Base-by-base conservation (phyloP, 1,284 basidiomycete genomes). In the Ustilago shanxiensis region DNA sequence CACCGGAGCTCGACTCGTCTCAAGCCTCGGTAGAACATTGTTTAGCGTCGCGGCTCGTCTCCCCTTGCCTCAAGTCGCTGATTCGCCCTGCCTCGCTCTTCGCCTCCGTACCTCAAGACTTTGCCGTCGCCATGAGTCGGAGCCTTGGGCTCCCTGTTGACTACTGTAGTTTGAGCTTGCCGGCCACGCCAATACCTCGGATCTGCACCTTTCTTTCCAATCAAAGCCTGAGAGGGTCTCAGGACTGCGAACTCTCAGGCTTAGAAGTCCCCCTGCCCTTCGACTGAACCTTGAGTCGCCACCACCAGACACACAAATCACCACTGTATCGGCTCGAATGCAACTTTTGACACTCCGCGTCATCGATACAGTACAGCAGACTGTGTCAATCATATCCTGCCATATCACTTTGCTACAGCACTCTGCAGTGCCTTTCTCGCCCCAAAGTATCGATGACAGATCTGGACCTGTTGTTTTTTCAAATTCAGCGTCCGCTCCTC, bases 161-260 rank as follows among this genome's bases (percentile, higher is more conserved):
- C n/a, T n/a, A n/a, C n/a, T n/a, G n/a, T n/a, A n/a, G n/a, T n/a
- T n/a, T 22, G 22, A 45, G n/a, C 44, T 45, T 45, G 44, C 44
- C 44, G 44, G 44, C 44, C 44, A 45, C 44, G n/a, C 44, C 44
- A n/a, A 45, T 20, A 20, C n/a, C 44, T 45, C 44, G n/a, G 44
- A 45, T 45, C 44, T 20, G n/a, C 44, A 45, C 13, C 35, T 8
- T 37, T 16, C 8, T 14, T 37, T 7, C 14, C 14, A n/a, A n/a
- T n/a, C 35, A 16, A 37, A 3, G 9, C 3, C 9, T 7, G 9
- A 37, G 14, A 37, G 3, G 35, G 35, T 37, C 35, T 37, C 14
- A 3, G 14, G 35, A 37, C 35, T 37, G 35, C n/a, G n/a, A n/a
- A n/a, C n/a, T n/a, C n/a, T n/a, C n/a, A n/a, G n/a, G n/a, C n/a